Conservation (phyloP, 2,329 filamentous ascomycete species). For the Orbilia javanica region DNA sequence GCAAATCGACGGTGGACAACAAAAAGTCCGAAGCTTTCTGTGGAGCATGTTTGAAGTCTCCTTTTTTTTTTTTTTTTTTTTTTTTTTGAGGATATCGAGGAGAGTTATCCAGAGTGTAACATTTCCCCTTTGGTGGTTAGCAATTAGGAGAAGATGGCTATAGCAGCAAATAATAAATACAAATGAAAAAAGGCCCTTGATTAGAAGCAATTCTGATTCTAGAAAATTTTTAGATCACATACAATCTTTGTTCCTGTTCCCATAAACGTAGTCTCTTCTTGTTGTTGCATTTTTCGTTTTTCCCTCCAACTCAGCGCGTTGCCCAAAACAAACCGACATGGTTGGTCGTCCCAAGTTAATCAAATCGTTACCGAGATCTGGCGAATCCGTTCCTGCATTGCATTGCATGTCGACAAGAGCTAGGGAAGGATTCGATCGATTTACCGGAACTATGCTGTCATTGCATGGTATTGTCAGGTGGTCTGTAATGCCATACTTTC, state of each 20-base stretch:
- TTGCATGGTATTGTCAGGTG: background rate
- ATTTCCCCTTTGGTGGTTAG: no score
- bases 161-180: constrained; percentile 7
- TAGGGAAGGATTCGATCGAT: background rate
- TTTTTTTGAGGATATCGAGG: background rate
- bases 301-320: no score
- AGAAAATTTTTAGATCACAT: background rate
- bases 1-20: constrained; percentile 22
- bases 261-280: no score
- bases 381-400: background rate
- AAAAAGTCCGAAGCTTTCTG: constrained; percentile 1
- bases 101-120: background rate
- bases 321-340: no score
- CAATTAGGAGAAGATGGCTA: background rate
- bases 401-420: background rate
- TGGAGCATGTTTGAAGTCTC: background rate
- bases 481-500: background rate
- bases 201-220: constrained; percentile 3
- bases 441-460: background rate
- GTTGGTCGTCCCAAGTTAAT: no score
- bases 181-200: background rate
- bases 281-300: no score
- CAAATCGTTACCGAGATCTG: background rate
- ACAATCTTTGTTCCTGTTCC: no score
- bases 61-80: background rate